Conservation (phyloP, 345 rosid genomes). For the Arabis hirsuta region DNA sequence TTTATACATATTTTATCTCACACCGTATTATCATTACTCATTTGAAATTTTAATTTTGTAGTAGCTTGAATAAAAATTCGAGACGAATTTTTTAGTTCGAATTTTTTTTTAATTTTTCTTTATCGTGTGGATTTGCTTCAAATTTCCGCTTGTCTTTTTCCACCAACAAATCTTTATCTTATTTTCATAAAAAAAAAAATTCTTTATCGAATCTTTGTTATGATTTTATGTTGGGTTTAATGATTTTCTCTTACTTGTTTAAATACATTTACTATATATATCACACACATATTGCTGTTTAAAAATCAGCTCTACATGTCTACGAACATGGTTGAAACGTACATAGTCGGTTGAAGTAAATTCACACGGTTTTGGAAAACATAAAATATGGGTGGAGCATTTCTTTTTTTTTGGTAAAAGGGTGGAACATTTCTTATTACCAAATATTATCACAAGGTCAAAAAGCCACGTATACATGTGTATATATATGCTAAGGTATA, state of each 20-base stretch:
- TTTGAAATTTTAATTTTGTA: too few species aligned
- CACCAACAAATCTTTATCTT: constrained; percentile 25
- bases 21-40: too few species aligned
- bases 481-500: constrained; percentile 2
- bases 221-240: too few species aligned
- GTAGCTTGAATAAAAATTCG: too few species aligned
- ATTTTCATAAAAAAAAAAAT: too few species aligned
- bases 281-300: constrained; percentile 5
- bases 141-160: constrained; percentile 11
- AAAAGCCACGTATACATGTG: constrained; percentile 1
- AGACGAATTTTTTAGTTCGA: too few species aligned
- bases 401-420: too few species aligned
- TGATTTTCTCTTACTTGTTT: background rate
- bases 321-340: background rate
- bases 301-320: background rate
- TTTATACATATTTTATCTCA: too few species aligned
- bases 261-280: background rate
- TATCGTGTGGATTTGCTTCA: constrained; percentile 20
- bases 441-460: background rate
- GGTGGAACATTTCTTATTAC: background rate
- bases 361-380: constrained; percentile 6
- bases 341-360: background rate
- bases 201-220: constrained; percentile 15
- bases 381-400: background rate
- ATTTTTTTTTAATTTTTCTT: too few species aligned